Conservation (phyloP, 1,284 basidiomycete genomes). For the Agaricales sp. region DNA sequence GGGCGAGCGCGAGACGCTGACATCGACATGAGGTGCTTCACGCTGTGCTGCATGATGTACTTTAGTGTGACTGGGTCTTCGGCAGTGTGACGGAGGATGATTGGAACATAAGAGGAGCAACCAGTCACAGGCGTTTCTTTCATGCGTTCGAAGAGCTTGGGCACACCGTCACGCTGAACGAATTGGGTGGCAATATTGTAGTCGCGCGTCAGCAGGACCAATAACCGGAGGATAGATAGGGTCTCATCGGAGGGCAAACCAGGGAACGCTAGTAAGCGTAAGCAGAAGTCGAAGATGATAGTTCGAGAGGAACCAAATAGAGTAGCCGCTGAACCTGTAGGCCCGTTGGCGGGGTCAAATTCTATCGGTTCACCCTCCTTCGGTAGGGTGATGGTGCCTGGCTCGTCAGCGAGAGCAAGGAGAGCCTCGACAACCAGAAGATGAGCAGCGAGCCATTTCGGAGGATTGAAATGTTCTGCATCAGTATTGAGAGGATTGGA, state of each 20-base stretch:
- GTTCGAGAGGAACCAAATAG: constrained; percentile 48
- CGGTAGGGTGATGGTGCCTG: constrained; percentile 49
- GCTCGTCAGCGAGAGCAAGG: constrained; percentile 67
- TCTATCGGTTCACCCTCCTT: constrained; percentile 58
- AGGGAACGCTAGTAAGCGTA: constrained; percentile 54
- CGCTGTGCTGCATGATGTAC: constrained; percentile 72
- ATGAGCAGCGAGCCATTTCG: constrained; percentile 79
- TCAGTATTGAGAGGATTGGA: constrained; percentile 43
- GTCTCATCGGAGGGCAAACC: constrained; percentile 69
- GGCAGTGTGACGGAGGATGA: constrained; percentile 84
- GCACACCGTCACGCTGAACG: constrained; percentile 53
- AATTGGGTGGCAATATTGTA: constrained; percentile 49
- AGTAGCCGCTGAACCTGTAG: constrained; percentile 14
- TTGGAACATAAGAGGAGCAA: constrained; percentile 77
- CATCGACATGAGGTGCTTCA: constrained; percentile 62
- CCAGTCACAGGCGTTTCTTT: constrained; percentile 49
- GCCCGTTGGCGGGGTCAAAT: constrained; percentile 45
- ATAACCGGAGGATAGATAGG: constrained; percentile 67
- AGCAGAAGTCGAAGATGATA: constrained; percentile 63
- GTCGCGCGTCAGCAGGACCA: constrained; percentile 77
- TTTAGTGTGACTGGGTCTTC: constrained; percentile 68
- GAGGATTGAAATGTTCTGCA: constrained; percentile 39
- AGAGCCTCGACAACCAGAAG: constrained; percentile 78
- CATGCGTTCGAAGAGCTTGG: constrained; percentile 56
- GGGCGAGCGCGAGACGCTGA: constrained; percentile 58